Percentiles rank a stretch among this genome's conserved stretches.
These are phyloP conservation scores for Talaromyces nanjingensis DNA, from an alignment of 495 filamentous ascomycete genomes.

Conservation along the genomic window DNA sequence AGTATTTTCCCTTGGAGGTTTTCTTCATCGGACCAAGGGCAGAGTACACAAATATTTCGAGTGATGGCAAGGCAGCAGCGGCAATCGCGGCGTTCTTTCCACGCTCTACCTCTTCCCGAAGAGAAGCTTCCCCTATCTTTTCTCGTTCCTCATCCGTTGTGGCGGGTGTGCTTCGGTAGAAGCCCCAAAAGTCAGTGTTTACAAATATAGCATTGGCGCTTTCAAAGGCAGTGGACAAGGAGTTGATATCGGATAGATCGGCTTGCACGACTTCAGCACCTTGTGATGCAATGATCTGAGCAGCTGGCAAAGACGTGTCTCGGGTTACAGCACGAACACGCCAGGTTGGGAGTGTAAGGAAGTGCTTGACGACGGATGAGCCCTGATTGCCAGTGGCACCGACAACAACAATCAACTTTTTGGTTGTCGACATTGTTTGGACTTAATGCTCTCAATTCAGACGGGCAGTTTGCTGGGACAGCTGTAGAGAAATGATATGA, in stretches of 20 bases:
- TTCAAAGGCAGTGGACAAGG: slow-evolving; percentile 41
- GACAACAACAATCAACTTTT: slow-evolving; percentile 24
- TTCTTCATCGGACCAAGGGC: slow-evolving; percentile 28
- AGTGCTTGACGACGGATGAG: slow-evolving; percentile 34
- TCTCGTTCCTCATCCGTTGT: slow-evolving; percentile 10
- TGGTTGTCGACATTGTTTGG: slow-evolving; percentile 20
- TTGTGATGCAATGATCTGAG: slow-evolving; percentile 10
- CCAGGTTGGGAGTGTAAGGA: slow-evolving; percentile 27
- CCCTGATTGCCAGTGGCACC: slow-evolving; percentile 36
- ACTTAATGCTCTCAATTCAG: background rate
- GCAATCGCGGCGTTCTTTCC: slow-evolving; percentile 46
- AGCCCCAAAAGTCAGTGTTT: slow-evolving; percentile 48
- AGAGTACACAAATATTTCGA: slow-evolving; percentile 42
- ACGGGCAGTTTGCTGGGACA: background rate
- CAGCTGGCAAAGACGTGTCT: slow-evolving; percentile 8
- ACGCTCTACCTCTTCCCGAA: slow-evolving; percentile 39
- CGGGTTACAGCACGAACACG: slow-evolving; percentile 20
- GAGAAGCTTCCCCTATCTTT: slow-evolving; percentile 29
- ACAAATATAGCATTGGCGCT: slow-evolving; percentile 49
- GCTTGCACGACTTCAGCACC: slow-evolving; percentile 24
- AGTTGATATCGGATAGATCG: slow-evolving; percentile 40
- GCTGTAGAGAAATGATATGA: background rate
- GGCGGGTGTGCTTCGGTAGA: slow-evolving; percentile 11
- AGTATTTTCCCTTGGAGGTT: slow-evolving; percentile 30
- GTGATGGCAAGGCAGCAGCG: slow-evolving; percentile 33